Percentiles rank a stretch among this genome's conserved stretches.
Conservation (phyloP, 2,329 filamentous ascomycete genomes). For the Cordyceps javanica region DNA sequence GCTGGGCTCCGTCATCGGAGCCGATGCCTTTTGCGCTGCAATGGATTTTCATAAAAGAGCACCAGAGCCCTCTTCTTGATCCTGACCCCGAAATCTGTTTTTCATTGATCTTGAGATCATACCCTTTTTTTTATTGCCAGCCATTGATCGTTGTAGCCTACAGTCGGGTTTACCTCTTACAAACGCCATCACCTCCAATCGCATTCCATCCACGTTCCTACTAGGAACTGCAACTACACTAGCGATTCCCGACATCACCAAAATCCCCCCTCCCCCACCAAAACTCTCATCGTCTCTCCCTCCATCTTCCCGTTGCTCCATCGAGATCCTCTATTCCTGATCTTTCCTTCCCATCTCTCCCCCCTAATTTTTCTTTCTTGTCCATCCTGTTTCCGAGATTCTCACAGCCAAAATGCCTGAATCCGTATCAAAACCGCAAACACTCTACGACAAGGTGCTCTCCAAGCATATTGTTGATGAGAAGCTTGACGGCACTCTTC, state of each 20-base stretch:
- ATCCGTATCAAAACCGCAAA: conserved; percentile 65
- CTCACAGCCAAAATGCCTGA: conserved; percentile 60
- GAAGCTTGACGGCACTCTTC: conserved; percentile 85
- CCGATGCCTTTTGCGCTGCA: not conserved
- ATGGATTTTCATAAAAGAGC: conserved; percentile 17
- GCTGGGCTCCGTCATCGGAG: too few species aligned
- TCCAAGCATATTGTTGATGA: conserved; percentile 91
- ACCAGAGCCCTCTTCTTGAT: not conserved
- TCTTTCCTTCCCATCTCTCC: conserved; percentile 15
- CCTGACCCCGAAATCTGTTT: not conserved
- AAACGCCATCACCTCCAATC: not conserved
- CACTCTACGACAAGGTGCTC: conserved; percentile 97
- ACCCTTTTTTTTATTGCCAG: not conserved
- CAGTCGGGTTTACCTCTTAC: not conserved
- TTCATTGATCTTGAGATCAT: not conserved
- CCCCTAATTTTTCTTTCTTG: too few species aligned
- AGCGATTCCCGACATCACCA: not conserved
- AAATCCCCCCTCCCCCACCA: too few species aligned
- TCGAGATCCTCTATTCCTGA: not conserved
- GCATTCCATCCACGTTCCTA: not conserved
- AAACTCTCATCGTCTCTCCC: not conserved
- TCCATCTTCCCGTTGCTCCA: conserved; percentile 3
- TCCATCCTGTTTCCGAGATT: conserved; percentile 6
- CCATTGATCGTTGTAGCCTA: not conserved
- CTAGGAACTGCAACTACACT: not conserved